Evolutionary conservation across 1,139 yeast genomes (phyloP).

Genomic region (Debaryomyces sp.): DNA sequence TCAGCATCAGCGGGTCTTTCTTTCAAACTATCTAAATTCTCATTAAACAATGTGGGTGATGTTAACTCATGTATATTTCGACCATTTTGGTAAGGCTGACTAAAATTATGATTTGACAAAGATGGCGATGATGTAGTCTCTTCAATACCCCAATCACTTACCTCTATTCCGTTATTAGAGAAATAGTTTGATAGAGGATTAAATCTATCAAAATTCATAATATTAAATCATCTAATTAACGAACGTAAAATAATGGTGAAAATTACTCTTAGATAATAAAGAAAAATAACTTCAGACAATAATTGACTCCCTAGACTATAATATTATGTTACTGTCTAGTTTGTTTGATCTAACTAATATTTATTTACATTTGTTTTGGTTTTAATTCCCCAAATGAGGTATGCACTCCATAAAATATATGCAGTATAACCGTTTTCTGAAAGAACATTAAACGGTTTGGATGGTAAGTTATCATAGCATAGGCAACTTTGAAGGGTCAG

Average conservation of each 20-base stretch:
- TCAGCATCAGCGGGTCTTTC: constrained; percentile 4
- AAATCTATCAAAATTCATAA: constrained; percentile 39
- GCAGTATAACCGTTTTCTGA: background rate
- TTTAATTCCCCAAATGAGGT: constrained; percentile 4
- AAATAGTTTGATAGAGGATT: constrained; percentile 29
- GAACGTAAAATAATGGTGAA: background rate
- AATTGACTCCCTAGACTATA: background rate
- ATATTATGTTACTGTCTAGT: background rate
- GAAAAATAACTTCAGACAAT: background rate
- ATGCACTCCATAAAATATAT: background rate
- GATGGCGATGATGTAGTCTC: constrained; percentile 26
- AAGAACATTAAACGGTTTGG: background rate
- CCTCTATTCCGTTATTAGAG: constrained; percentile 8
- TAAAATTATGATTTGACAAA: constrained; percentile 11
- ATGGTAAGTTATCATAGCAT: background rate
- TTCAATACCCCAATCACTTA: constrained; percentile 50
- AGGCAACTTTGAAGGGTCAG: background rate
- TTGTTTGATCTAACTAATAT: background rate
- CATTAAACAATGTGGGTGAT: constrained; percentile 9
- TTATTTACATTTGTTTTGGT: constrained; percentile 7
- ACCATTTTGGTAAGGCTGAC: constrained; percentile 12
- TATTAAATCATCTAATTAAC: constrained; percentile 1
- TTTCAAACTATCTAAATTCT: constrained; percentile 9
- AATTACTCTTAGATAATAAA: background rate
- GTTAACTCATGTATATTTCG: constrained; percentile 3